Evolutionary conservation across 495 filamentous ascomycete genomes (phyloP), one percentile per base, ranked within the genome.

Genomic region (Tetracladium setigerum): DNA sequence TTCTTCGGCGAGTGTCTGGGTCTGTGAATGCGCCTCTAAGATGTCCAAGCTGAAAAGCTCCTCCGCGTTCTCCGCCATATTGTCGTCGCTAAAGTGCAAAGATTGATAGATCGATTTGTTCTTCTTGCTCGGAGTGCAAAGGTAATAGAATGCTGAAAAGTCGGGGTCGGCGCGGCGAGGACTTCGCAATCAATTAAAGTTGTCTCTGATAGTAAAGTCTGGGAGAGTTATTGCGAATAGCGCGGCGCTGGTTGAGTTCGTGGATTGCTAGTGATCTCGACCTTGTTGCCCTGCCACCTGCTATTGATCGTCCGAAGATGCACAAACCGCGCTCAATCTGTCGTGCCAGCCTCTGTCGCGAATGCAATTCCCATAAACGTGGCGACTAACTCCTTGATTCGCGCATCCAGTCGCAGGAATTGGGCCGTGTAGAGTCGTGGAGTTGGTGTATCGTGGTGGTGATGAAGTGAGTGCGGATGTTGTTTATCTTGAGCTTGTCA

Each of bases 281-380:
- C 22, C 22, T 39, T 48, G 56, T 53, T 54, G 56, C 46, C 53
- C 53, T 50, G 53, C 49, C 53, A 55, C 56, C 52, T 55, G 47
- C 46, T 49, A 52, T 52, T 52, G 41, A 35, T 36, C 46, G 36
- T 54, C 16, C 13, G 12, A 37, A 19, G 30, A 2, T 35, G 30
- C 15, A 27, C 24, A 35, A 47, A 39, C 22, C 4, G 17, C 18
- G 22, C 13, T 42, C 27, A 39, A 33, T 44, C 42, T 17, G 14
- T 19, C 35, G 18, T 49, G 30, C 33, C 39, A 46, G 40, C 35
- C 30, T 24, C 14, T 15, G 30, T 39, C 22, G 52, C 27, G 17
- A 38, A 44, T 14, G 47, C 50, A 53, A 47, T 36, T 35, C 24
- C 39, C 34, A 30, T 27, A 42, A 50, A 22, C 36, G 40, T 15